Evolutionary conservation across 805 yeast genomes (phyloP).

Genomic region (Candida jianshihensis): DNA sequence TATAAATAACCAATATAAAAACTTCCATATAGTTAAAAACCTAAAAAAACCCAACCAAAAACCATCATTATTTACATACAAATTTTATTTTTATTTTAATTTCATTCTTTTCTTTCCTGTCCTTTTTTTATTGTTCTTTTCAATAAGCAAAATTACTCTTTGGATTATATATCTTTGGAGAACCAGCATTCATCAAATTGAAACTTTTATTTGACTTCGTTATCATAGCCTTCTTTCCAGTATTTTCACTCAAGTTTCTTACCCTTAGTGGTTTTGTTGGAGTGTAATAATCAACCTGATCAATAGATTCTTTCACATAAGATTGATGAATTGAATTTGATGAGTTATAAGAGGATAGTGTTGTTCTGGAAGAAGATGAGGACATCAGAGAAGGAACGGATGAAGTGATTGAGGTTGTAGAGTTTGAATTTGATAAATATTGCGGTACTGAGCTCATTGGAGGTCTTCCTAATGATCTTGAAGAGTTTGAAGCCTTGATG

Average conservation of each 20-base stretch:
- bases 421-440: too few relatives aligned
- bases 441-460: conserved; percentile 7
- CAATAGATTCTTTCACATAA: conserved; percentile 2
- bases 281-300: conserved; percentile 5
- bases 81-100: too few relatives aligned
- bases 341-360: conserved; percentile 21
- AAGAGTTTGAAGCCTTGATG: conserved; percentile 11
- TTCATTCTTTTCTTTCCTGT: too few relatives aligned
- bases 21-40: too few relatives aligned
- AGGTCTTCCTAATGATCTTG: conserved; percentile 5
- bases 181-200: conserved; percentile 4
- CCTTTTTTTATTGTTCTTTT: too few relatives aligned
- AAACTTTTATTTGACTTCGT: conserved; percentile 8
- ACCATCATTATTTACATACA: too few relatives aligned
- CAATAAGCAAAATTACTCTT: background rate
- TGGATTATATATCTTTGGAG: background rate
- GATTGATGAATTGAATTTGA: conserved; percentile 8
- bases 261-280: conserved; percentile 16
- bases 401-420: conserved; percentile 7
- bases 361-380: conserved; percentile 33
- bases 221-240: conserved; percentile 2
- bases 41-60: too few relatives aligned
- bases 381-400: conserved; percentile 37
- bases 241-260: conserved; percentile 16
- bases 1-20: too few relatives aligned